Conservation (phyloP, 495 filamentous ascomycete species). For the Darksidea phi region DNA sequence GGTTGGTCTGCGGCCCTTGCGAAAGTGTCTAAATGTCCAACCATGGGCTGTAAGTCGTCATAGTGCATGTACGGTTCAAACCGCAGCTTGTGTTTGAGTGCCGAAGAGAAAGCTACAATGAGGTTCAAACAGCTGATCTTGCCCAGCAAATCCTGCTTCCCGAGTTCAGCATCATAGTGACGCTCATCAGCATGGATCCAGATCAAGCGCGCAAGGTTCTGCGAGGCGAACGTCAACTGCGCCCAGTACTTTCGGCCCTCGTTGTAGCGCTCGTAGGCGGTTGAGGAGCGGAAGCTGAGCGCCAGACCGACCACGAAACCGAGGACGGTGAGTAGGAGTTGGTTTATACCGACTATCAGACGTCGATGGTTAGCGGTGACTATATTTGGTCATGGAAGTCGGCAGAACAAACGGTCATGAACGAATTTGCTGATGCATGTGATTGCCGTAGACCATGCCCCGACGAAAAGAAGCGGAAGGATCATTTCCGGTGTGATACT, state of each 20-base stretch:
- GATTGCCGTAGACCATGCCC: slow-evolving; percentile 66
- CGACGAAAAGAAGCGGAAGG: slow-evolving; percentile 66
- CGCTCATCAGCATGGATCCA: slow-evolving; percentile 75
- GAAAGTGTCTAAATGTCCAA: slow-evolving; percentile 65
- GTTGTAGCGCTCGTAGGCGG: slow-evolving; percentile 76
- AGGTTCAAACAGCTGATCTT: slow-evolving; percentile 80
- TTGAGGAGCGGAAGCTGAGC: slow-evolving; percentile 78
- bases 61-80: slow-evolving; percentile 84
- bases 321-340: slow-evolving; percentile 74
- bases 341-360: slow-evolving; percentile 61
- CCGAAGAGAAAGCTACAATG: slow-evolving; percentile 70
- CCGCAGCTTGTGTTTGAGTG: slow-evolving; percentile 83
- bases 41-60: slow-evolving; percentile 58
- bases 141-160: slow-evolving; percentile 67
- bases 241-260: slow-evolving; percentile 79
- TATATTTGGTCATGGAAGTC: not conserved
- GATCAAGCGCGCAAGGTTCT: slow-evolving; percentile 72
- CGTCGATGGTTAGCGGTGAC: not conserved
- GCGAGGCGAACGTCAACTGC: slow-evolving; percentile 66
- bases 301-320: slow-evolving; percentile 88
- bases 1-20: slow-evolving; percentile 64
- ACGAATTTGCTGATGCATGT: slow-evolving; percentile 60
- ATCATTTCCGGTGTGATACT: slow-evolving; percentile 49
- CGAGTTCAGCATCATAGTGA: slow-evolving; percentile 50
- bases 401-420: slow-evolving; percentile 47